Evolutionary conservation across 441 rosid species (phyloP).

Genomic region (Eruca vesicaria): DNA sequence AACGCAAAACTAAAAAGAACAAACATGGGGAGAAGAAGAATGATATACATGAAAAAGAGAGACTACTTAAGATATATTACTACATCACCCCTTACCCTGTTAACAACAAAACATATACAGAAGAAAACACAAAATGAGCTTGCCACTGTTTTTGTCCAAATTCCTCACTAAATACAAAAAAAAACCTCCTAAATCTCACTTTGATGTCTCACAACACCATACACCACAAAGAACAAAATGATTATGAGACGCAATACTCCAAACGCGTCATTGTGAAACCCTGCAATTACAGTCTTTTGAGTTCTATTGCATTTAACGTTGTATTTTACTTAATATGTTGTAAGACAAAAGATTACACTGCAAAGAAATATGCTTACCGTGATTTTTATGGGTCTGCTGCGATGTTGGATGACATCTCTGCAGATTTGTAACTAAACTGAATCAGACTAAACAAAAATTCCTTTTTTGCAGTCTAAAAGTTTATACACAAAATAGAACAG

Average conservation of each 20-base stretch:
- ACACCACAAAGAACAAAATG: conserved; percentile 20
- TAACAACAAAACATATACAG: conserved; percentile 25
- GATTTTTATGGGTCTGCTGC: conserved; percentile 63
- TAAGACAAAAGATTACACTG: background rate
- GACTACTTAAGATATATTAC: conserved; percentile 29
- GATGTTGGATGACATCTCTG: conserved; percentile 97
- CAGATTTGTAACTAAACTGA: too few relatives aligned
- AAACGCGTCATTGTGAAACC: conserved; percentile 2
- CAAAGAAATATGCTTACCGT: conserved; percentile 41
- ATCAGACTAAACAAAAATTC: conserved; percentile 20
- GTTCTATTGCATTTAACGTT: background rate
- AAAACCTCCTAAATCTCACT: conserved; percentile 22
- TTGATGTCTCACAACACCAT: conserved; percentile 28
- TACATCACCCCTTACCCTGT: conserved; percentile 12
- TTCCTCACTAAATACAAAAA: conserved; percentile 30
- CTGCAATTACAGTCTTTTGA: conserved; percentile 21
- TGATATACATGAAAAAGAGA: conserved; percentile 21
- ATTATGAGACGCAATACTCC: background rate
- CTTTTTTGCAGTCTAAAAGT: background rate
- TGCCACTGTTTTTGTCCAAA: conserved; percentile 16
- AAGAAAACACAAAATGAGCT: conserved; percentile 16
- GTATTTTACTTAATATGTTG: background rate
- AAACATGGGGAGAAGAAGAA: background rate
- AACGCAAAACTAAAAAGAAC: background rate
- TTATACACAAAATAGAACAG: too few relatives aligned